phyloP scores from a whole-genome alignment of 306 rosid species.

The Casuarina glauca region DNA sequence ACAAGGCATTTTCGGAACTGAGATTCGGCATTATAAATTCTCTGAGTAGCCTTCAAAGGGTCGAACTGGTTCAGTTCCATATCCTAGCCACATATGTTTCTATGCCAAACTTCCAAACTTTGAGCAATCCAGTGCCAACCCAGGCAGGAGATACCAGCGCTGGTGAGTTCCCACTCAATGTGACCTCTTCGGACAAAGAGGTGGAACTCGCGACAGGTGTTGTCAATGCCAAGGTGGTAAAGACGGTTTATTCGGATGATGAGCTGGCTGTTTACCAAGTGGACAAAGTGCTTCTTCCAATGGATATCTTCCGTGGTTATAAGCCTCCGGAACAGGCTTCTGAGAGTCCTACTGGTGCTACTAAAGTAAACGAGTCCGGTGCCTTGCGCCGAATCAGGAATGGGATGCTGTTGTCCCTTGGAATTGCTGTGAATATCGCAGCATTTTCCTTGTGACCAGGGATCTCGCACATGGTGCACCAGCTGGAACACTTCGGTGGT shows the following conservation, averaged over 20 bases:
- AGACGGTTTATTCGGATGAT: conserved; percentile 41
- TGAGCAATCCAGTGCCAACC: conserved; percentile 50
- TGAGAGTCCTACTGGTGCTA: not conserved
- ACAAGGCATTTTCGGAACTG: conserved; percentile 39
- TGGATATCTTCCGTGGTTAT: conserved; percentile 40
- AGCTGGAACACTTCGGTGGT: not conserved
- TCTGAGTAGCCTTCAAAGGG: conserved; percentile 35
- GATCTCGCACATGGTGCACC: not conserved
- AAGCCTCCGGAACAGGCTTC: conserved; percentile 32
- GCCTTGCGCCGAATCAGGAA: conserved; percentile 4
- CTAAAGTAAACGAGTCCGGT: conserved; percentile 15
- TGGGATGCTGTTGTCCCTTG: conserved; percentile 28
- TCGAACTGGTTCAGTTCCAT: conserved; percentile 49
- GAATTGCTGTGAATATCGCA: conserved; percentile 21
- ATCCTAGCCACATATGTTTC: conserved; percentile 40
- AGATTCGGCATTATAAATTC: conserved; percentile 33
- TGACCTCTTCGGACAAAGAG: conserved; percentile 42
- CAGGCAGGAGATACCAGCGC: conserved; percentile 43
- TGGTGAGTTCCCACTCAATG: conserved; percentile 45
- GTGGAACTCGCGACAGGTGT: conserved; percentile 50
- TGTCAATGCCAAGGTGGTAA: conserved; percentile 47
- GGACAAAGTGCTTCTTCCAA: conserved; percentile 46
- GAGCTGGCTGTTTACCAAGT: conserved; percentile 45
- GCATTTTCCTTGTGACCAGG: conserved; percentile 7
- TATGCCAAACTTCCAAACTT: conserved; percentile 49